These are phyloP conservation scores for Annulohypoxylon truncatum DNA, from an alignment of 2,329 filamentous ascomycete genomes.

Conservation along the genomic window DNA sequence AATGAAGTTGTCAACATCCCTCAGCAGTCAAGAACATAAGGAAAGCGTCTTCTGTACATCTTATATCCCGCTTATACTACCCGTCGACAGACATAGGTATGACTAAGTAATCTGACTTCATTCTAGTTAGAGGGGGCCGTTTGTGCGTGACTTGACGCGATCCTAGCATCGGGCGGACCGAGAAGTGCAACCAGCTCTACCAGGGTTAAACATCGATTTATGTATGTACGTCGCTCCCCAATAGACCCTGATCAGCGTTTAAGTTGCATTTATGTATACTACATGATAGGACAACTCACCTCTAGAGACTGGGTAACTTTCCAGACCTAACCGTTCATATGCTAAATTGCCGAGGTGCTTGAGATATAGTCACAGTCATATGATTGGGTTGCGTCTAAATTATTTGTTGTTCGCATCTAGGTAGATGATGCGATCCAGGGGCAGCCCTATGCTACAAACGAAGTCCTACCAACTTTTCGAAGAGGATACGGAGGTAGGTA, in stretches of 20 bases:
- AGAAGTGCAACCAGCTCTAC: background rate
- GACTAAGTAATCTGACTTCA: background rate
- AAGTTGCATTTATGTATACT: background rate
- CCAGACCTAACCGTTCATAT: background rate
- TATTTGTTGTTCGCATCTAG: background rate
- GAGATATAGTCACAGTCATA: background rate
- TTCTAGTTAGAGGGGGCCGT: background rate
- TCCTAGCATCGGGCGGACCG: slow-evolving; percentile 1
- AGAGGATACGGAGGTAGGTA: background rate
- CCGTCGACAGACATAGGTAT: background rate
- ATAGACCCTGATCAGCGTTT: slow-evolving; percentile 8
- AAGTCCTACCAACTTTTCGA: background rate
- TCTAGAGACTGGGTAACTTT: background rate
- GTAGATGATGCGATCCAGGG: background rate
- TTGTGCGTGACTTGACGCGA: background rate
- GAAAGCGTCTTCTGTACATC: background rate
- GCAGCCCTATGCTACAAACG: background rate
- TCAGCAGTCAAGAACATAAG: too few relatives aligned
- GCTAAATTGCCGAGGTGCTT: background rate
- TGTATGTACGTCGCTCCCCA: background rate
- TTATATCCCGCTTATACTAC: background rate
- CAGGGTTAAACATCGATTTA: slow-evolving; percentile 1
- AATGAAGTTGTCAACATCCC: background rate
- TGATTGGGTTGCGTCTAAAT: background rate
- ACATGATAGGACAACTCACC: background rate